Evolutionary conservation across 768 basidiomycete genomes (phyloP).

Genomic region (Leucocoprinus sp.): DNA sequence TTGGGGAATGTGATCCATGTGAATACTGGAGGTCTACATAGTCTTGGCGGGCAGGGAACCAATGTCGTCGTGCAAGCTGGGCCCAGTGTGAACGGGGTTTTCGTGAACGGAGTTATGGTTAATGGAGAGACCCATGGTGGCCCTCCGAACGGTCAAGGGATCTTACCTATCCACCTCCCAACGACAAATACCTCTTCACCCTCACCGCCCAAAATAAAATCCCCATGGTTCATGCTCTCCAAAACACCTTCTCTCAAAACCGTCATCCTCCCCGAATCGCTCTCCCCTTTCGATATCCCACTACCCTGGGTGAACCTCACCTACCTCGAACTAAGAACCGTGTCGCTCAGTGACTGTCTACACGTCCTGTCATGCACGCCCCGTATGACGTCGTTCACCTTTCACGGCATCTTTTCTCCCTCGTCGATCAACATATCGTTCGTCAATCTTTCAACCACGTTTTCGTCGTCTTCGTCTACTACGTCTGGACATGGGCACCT

Average conservation of each 20-base stretch:
- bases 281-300: slow-evolving; percentile 2
- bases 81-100: neutral
- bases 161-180: neutral
- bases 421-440: neutral
- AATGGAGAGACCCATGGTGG: neutral
- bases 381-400: slow-evolving; percentile 4
- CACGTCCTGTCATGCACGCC: slow-evolving; percentile 3
- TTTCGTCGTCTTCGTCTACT: neutral
- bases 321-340: slow-evolving; percentile 8
- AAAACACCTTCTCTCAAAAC: slow-evolving; percentile 1
- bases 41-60: neutral
- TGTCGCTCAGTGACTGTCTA: slow-evolving; percentile 7
- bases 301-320: slow-evolving; percentile 4
- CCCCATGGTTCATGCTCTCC: slow-evolving; percentile 10
- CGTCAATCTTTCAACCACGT: neutral
- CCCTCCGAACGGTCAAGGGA: neutral
- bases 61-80: neutral
- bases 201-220: neutral
- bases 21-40: neutral
- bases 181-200: neutral
- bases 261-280: slow-evolving; percentile 9
- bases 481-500: no score
- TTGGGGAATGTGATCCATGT: neutral
- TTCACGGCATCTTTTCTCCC: slow-evolving; percentile 6
- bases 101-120: neutral